Conservation (phyloP, 106 monocot genomes). For the Acorus calamus region DNA sequence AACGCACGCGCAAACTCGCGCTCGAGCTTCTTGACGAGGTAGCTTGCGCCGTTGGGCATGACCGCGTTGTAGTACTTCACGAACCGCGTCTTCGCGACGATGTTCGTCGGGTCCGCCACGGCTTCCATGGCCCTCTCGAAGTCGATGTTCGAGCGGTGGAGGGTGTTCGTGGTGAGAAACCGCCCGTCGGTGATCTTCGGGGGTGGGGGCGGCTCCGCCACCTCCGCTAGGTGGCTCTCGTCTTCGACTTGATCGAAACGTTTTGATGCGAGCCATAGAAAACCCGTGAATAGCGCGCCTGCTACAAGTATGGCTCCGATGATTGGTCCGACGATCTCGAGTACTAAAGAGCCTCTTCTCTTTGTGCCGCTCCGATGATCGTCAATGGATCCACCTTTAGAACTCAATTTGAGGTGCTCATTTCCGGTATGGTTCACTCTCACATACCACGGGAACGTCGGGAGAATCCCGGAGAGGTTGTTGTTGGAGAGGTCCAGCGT, state of each 20-base stretch:
- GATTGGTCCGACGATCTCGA: slow-evolving; percentile 14
- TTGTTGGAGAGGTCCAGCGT: slow-evolving; percentile 38
- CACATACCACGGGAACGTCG: slow-evolving; percentile 4
- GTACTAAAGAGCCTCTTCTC: neutral
- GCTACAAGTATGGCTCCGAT: slow-evolving; percentile 17
- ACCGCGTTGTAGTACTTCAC: slow-evolving; percentile 47
- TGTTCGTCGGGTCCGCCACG: slow-evolving; percentile 30
- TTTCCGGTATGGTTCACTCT: slow-evolving; percentile 24
- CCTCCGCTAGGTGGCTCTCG: slow-evolving; percentile 10
- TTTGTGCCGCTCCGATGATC: neutral
- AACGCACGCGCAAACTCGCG: slow-evolving; percentile 38
- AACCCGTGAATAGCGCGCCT: slow-evolving; percentile 9
- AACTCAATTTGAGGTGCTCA: slow-evolving; percentile 3
- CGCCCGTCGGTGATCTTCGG: slow-evolving; percentile 16
- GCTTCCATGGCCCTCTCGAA: slow-evolving; percentile 44
- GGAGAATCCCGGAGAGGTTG: slow-evolving; percentile 36
- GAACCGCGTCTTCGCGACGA: slow-evolving; percentile 47
- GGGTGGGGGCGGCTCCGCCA: slow-evolving; percentile 14
- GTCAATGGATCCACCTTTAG: neutral
- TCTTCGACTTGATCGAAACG: slow-evolving; percentile 28
- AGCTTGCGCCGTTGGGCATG: slow-evolving; percentile 50
- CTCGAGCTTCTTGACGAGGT: slow-evolving; percentile 51
- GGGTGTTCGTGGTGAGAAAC: slow-evolving; percentile 29
- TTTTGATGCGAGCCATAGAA: slow-evolving; percentile 17
- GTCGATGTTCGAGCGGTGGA: slow-evolving; percentile 39